These are phyloP conservation scores for Monosporascus sp. DNA, from an alignment of 2,329 filamentous ascomycete genomes.

Conservation along the genomic window DNA sequence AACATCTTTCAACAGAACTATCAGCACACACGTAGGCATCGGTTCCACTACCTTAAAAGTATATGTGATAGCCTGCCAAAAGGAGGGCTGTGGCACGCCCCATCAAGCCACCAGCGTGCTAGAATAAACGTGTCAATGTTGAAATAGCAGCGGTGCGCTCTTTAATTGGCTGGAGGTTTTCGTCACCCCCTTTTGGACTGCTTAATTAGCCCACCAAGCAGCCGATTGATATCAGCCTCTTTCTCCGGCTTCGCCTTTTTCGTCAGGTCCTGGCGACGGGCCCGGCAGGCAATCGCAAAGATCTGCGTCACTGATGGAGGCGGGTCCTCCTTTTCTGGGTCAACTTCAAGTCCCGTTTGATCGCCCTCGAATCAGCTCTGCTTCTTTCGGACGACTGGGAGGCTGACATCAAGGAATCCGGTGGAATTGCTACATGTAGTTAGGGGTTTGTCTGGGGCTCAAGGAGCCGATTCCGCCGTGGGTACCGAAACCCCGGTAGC, in stretches of 20 bases:
- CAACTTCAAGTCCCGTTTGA: constrained; percentile 14
- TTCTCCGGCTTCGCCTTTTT: too few species aligned
- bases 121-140: too few species aligned
- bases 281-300: background rate
- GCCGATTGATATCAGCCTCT: too few species aligned
- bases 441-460: background rate
- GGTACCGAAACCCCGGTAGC: constrained; percentile 12
- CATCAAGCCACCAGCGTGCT: too few species aligned
- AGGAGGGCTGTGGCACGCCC: too few species aligned
- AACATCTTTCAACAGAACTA: background rate
- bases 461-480: constrained; percentile 11
- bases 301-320: background rate
- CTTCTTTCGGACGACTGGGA: background rate
- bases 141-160: too few species aligned
- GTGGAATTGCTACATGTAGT: background rate
- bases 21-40: background rate
- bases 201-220: too few species aligned
- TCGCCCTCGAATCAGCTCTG: constrained; percentile 3
- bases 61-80: background rate
- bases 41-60: background rate
- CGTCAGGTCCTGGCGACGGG: background rate
- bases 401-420: constrained; percentile 3
- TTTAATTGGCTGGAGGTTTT: too few species aligned
- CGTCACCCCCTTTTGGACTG: too few species aligned
- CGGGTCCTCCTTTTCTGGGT: background rate